Percentiles rank a stretch among this genome's conserved stretches.
Evolutionary conservation across 2,329 filamentous ascomycete species (phyloP).

Genomic region (Xylaria polymorpha): DNA sequence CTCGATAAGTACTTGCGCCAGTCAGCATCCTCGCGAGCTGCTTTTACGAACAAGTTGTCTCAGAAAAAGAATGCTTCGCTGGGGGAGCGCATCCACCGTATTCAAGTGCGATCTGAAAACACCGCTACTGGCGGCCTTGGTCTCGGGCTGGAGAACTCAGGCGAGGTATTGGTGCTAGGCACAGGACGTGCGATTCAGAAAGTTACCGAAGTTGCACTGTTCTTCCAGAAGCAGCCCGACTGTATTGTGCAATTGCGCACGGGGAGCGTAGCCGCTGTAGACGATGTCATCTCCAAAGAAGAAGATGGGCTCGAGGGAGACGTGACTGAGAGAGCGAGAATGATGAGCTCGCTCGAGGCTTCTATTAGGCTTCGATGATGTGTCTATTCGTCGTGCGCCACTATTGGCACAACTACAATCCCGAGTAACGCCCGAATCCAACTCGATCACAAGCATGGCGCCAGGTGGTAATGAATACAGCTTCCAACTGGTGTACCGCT

Average conservation of each 20-base stretch:
- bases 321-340: slow-evolving; percentile 57
- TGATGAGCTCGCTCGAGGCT: slow-evolving; percentile 64
- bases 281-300: slow-evolving; percentile 67
- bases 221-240: slow-evolving; percentile 71
- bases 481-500: background rate
- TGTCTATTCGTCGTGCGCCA: background rate
- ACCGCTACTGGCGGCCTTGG: slow-evolving; percentile 46
- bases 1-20: slow-evolving; percentile 65
- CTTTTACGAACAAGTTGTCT: slow-evolving; percentile 54
- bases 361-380: slow-evolving; percentile 58
- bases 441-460: background rate
- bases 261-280: slow-evolving; percentile 71
- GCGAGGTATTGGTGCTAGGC: slow-evolving; percentile 70
- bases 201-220: slow-evolving; percentile 70
- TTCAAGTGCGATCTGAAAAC: slow-evolving; percentile 50
- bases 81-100: slow-evolving; percentile 58
- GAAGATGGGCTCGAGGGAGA: slow-evolving; percentile 44
- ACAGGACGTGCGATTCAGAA: slow-evolving; percentile 75
- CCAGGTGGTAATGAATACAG: background rate
- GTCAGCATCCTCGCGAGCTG: slow-evolving; percentile 45
- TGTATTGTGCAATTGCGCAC: slow-evolving; percentile 70
- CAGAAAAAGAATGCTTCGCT: slow-evolving; percentile 60
- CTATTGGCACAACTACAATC: background rate
- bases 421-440: background rate
- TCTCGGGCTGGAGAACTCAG: slow-evolving; percentile 51